These are phyloP conservation scores for Trametes gibbosa DNA, from an alignment of 768 basidiomycete species.

Conservation along the genomic window DNA sequence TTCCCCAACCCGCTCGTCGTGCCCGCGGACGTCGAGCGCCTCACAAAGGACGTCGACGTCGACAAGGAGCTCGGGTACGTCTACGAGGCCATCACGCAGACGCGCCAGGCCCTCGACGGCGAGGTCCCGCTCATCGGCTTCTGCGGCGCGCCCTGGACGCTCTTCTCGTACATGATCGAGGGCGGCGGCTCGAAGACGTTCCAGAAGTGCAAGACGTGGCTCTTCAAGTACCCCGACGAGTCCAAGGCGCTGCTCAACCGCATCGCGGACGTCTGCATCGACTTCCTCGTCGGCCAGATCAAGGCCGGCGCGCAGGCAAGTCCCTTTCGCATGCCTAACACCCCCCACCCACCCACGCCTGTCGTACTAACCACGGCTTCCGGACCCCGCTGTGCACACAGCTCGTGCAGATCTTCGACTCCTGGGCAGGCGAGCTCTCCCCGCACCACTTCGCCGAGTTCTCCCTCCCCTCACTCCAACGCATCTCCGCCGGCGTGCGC, in stretches of 20 bases:
- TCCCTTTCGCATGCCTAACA: neutral
- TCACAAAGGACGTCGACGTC: constrained; percentile 69
- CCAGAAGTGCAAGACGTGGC: constrained; percentile 91
- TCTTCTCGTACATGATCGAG: constrained; percentile 98
- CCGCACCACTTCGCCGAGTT: constrained; percentile 83
- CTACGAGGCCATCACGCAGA: constrained; percentile 86
- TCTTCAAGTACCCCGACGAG: constrained; percentile 86
- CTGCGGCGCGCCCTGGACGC: constrained; percentile 96
- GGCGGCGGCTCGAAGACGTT: constrained; percentile 91
- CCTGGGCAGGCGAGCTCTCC: constrained; percentile 91
- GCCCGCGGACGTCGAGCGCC: constrained; percentile 67
- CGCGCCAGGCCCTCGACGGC: constrained; percentile 76
- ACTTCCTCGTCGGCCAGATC: constrained; percentile 89
- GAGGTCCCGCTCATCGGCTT: constrained; percentile 97
- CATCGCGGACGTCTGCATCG: constrained; percentile 87
- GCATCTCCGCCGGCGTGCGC: constrained; percentile 72
- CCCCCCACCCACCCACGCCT: neutral
- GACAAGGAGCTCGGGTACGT: constrained; percentile 86
- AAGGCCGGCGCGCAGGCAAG: constrained; percentile 93
- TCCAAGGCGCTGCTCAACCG: constrained; percentile 72
- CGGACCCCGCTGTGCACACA: too few species aligned
- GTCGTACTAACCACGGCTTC: neutral
- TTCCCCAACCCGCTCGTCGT: constrained; percentile 84
- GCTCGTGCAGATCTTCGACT: constrained; percentile 97
- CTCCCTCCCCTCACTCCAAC: constrained; percentile 73